A percentile compares a stretch with the other conserved stretches of the same genome.
These are phyloP conservation scores for Leishmania lainsoni DNA, from an alignment of 208 protist genomes.

Conservation along the genomic window DNA sequence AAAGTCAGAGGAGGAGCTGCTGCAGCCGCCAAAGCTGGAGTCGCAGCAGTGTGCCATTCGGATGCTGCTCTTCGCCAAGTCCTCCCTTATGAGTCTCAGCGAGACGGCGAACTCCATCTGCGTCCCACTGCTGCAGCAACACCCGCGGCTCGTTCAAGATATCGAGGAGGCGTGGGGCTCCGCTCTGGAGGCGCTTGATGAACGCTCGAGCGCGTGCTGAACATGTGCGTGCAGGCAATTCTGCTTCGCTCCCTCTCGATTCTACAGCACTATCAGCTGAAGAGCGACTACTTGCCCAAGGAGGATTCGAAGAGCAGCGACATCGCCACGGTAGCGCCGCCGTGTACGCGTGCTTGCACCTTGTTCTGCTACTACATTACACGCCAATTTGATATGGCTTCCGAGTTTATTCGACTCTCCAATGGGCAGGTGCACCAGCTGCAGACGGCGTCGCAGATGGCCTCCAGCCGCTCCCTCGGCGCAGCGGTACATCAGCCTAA, in stretches of 20 bases:
- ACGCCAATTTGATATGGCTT: conserved; percentile 75
- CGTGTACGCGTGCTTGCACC: conserved; percentile 86
- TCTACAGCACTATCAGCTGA: conserved; percentile 74
- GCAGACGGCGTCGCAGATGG: conserved; percentile 21
- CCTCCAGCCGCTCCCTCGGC: conserved; percentile 10
- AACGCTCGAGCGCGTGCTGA: conserved; percentile 71
- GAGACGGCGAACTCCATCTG: conserved; percentile 61
- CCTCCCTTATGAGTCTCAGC: conserved; percentile 69
- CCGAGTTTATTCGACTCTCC: conserved; percentile 85
- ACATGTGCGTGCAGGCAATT: conserved; percentile 79
- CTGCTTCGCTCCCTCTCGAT: conserved; percentile 77
- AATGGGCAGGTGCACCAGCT: conserved; percentile 59
- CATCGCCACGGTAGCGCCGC: conserved; percentile 58
- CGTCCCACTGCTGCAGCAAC: conserved; percentile 49
- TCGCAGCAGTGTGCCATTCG: conserved; percentile 84
- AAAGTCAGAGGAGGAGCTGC: conserved; percentile 67
- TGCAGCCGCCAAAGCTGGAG: conserved; percentile 60
- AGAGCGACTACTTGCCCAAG: conserved; percentile 75
- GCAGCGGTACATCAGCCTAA: conserved; percentile 23
- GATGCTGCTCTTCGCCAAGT: conserved; percentile 88
- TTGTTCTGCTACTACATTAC: conserved; percentile 90
- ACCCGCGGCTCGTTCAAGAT: conserved; percentile 51
- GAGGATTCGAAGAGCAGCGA: conserved; percentile 42
- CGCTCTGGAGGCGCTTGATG: conserved; percentile 63
- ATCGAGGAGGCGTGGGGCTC: conserved; percentile 55